A percentile compares a stretch with the other conserved stretches of the same genome.
Conservation (phyloP, 192 early-diverging fungal genomes). For the Backusella westeae region DNA sequence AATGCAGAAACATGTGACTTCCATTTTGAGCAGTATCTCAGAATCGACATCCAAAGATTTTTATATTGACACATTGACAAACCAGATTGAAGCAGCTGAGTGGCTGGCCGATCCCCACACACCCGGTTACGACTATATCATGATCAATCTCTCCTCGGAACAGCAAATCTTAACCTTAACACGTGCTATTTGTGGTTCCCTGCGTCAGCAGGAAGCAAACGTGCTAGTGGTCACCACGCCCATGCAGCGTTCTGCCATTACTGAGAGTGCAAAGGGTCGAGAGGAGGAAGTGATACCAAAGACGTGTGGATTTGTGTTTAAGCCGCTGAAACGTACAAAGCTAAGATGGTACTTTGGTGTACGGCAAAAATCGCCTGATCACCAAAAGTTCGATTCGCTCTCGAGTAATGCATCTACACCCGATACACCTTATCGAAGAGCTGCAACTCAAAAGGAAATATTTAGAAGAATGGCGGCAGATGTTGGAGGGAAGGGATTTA, state of each 20-base stretch:
- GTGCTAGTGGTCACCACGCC: constrained; percentile 53
- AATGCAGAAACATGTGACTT: constrained; percentile 37
- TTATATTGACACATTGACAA: constrained; percentile 40
- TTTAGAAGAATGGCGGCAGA: constrained; percentile 51
- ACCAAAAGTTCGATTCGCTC: not conserved
- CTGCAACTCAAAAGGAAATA: constrained; percentile 46
- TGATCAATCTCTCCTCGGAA: constrained; percentile 49
- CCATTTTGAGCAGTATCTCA: constrained; percentile 12
- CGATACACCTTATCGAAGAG: constrained; percentile 44
- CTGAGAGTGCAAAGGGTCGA: constrained; percentile 40
- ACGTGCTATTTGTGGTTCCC: constrained; percentile 20
- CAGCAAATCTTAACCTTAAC: constrained; percentile 40
- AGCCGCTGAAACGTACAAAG: constrained; percentile 52
- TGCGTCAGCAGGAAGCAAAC: constrained; percentile 14
- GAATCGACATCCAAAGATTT: not conserved
- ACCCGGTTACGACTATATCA: constrained; percentile 36
- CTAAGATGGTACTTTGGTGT: constrained; percentile 44
- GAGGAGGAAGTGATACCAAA: constrained; percentile 32
- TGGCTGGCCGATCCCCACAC: constrained; percentile 25
- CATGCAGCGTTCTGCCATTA: constrained; percentile 49
- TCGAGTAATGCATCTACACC: constrained; percentile 6
- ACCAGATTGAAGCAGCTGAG: constrained; percentile 39
- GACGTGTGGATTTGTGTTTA: constrained; percentile 53
- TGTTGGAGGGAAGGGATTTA: constrained; percentile 46
- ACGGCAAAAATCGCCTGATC: constrained; percentile 8